Conservation (phyloP, 768 basidiomycete species). For the Terana coerulea region DNA sequence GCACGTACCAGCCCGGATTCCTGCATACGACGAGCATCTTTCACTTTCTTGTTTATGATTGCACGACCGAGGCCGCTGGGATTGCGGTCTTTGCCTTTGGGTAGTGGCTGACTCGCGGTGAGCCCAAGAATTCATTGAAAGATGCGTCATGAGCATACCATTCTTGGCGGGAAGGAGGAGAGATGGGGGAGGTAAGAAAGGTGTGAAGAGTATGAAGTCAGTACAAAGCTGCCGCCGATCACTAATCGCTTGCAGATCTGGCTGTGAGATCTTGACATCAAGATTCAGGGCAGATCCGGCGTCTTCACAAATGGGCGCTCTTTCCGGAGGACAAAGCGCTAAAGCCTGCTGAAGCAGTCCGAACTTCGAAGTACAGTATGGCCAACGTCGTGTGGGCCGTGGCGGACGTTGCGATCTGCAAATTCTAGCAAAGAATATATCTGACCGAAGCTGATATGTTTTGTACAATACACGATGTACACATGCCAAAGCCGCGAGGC, state of each 20-base stretch:
- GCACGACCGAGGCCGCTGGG: conserved; percentile 88
- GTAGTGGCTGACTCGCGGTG: conserved; percentile 25
- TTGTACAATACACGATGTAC: too few relatives aligned
- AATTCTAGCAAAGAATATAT: too few relatives aligned
- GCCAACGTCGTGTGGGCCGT: too few relatives aligned
- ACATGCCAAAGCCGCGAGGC: too few relatives aligned
- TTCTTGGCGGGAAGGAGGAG: background rate
- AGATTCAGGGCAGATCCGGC: too few relatives aligned
- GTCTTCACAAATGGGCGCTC: too few relatives aligned
- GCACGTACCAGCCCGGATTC: conserved; percentile 64
- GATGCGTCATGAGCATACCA: too few relatives aligned
- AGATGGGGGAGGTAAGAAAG: background rate
- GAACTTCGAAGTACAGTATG: too few relatives aligned
- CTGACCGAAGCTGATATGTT: too few relatives aligned
- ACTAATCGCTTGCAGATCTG: background rate
- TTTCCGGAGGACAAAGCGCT: too few relatives aligned
- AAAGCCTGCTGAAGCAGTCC: too few relatives aligned
- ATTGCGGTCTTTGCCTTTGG: conserved; percentile 59
- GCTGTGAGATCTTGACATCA: background rate
- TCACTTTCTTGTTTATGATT: conserved; percentile 87
- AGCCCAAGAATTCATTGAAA: background rate
- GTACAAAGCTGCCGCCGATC: background rate
- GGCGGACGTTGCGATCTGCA: too few relatives aligned
- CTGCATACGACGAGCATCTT: conserved; percentile 61
- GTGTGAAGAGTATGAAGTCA: background rate